These are phyloP conservation scores for Penicillium longicatenatum DNA, from an alignment of 495 filamentous ascomycete genomes.

Conservation along the genomic window DNA sequence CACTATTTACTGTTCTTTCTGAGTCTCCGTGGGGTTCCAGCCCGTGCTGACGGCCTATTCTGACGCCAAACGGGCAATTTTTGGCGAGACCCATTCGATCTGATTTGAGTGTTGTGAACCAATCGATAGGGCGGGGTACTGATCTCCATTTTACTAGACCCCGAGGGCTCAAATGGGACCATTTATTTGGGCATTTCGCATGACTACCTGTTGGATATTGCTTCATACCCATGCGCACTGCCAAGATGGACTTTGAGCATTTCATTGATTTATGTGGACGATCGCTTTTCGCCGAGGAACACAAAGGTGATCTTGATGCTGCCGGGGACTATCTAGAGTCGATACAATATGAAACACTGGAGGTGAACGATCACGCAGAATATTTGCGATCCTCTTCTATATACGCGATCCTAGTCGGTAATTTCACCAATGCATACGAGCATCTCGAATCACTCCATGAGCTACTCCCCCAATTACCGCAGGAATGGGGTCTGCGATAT, in stretches of 20 bases:
- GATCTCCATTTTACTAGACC: neutral
- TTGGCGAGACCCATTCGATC: conserved; percentile 13
- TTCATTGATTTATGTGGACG: conserved; percentile 21
- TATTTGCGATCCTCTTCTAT: conserved; percentile 24
- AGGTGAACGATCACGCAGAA: conserved; percentile 14
- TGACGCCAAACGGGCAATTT: conserved; percentile 16
- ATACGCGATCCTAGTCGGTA: conserved; percentile 20
- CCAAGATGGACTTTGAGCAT: conserved; percentile 20
- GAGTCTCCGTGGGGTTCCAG: conserved; percentile 8
- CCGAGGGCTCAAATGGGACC: neutral
- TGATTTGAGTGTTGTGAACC: neutral
- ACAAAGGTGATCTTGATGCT: conserved; percentile 25
- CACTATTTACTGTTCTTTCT: conserved; percentile 6
- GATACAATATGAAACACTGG: neutral
- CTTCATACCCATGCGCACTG: neutral
- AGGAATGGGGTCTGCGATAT: conserved; percentile 30
- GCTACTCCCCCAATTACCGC: conserved; percentile 15
- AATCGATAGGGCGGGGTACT: conserved; percentile 3
- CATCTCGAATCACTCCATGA: conserved; percentile 12
- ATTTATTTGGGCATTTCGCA: neutral
- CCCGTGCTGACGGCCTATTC: conserved; percentile 8
- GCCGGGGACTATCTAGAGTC: conserved; percentile 17
- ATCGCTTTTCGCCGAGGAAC: conserved; percentile 28
- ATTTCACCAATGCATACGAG: conserved; percentile 22
- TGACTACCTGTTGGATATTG: too few relatives aligned